phyloP scores from a whole-genome alignment of 352 stramenopile genomes.

The Saprolegnia diclina region DNA sequence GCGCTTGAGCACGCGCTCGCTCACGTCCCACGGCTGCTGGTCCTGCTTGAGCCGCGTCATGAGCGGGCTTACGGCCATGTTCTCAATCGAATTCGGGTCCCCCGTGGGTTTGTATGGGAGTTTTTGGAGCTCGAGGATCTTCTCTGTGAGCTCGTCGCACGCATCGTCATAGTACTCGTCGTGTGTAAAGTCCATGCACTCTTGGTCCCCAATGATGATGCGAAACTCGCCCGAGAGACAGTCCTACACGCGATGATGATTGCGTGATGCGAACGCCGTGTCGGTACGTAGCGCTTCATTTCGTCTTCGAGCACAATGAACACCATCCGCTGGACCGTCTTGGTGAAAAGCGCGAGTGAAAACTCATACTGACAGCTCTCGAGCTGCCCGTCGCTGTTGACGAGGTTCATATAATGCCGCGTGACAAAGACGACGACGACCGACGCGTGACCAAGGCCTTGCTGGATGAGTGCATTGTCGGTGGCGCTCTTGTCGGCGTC shows the following conservation, averaged over 20 bases:
- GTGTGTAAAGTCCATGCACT: conserved; percentile 26
- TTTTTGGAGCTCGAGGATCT: neutral
- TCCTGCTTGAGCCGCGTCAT: conserved; percentile 16
- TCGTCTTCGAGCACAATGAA: conserved; percentile 23
- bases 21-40: neutral
- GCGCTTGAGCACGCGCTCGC: conserved; percentile 9
- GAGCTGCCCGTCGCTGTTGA: conserved; percentile 28
- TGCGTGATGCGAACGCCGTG: too few relatives aligned
- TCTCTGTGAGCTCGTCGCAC: conserved; percentile 19
- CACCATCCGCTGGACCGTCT: conserved; percentile 8
- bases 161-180: conserved; percentile 12
- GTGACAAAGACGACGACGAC: conserved; percentile 25
- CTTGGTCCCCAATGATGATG: conserved; percentile 18
- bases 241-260: conserved; percentile 7
- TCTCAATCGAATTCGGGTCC: neutral
- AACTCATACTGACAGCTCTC: conserved; percentile 26
- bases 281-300: conserved; percentile 26
- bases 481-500: conserved; percentile 15
- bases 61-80: conserved; percentile 1
- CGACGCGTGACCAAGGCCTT: conserved; percentile 9
- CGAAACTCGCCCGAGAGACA: conserved; percentile 20
- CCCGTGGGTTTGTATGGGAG: neutral
- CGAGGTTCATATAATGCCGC: conserved; percentile 23
- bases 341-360: neutral
- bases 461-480: conserved; percentile 19